A percentile compares a stretch with the other conserved stretches of the same genome.
These are phyloP conservation scores for Candida tetrigidarum DNA, from an alignment of 1,139 yeast species.

Conservation along the genomic window DNA sequence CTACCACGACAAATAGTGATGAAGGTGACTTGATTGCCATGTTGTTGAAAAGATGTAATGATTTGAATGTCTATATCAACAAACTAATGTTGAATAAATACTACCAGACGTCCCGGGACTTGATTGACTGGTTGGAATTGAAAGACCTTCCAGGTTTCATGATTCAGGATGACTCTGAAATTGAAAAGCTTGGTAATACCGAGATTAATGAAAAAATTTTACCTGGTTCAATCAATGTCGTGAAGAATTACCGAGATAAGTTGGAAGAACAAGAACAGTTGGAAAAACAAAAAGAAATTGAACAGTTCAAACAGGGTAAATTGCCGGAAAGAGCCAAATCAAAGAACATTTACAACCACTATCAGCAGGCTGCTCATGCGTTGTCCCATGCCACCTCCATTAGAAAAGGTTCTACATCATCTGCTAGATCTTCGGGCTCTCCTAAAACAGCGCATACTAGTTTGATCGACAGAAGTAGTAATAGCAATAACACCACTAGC, in stretches of 20 bases:
- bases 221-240: constrained; percentile 30
- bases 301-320: constrained; percentile 8
- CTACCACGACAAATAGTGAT: constrained; percentile 18
- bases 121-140: constrained; percentile 39
- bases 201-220: constrained; percentile 30
- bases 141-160: constrained; percentile 28
- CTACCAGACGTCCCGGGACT: constrained; percentile 29
- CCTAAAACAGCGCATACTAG: constrained; percentile 9
- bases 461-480: not conserved
- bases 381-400: not conserved
- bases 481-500: constrained; percentile 3
- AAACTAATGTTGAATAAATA: constrained; percentile 30
- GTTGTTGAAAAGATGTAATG: constrained; percentile 38
- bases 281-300: constrained; percentile 13
- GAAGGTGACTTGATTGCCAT: constrained; percentile 15
- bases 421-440: constrained; percentile 1
- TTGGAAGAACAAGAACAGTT: constrained; percentile 16
- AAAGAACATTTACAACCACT: constrained; percentile 24
- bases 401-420: constrained; percentile 1
- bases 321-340: constrained; percentile 22
- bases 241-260: constrained; percentile 18
- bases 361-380: constrained; percentile 21
- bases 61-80: constrained; percentile 42
- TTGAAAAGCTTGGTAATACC: constrained; percentile 19
- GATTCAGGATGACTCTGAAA: constrained; percentile 4